phyloP scores from a whole-genome alignment of 2,329 filamentous ascomycete species.

The Scortechinia acanthostroma region DNA sequence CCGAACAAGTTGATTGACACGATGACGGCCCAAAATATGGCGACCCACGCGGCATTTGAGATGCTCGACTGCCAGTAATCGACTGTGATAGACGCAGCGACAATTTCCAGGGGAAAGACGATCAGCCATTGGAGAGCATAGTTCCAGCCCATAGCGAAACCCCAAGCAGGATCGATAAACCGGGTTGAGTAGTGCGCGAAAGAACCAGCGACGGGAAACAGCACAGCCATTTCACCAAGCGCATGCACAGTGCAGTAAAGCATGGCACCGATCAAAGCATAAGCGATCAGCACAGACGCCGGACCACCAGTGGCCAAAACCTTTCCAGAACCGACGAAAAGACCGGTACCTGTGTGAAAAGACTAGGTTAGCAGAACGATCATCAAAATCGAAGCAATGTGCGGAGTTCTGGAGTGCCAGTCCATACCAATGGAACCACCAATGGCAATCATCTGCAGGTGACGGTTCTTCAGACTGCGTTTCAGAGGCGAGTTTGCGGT shows the following conservation, averaged over 20 bases:
- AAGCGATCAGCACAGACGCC: not conserved
- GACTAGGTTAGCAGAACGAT: not conserved
- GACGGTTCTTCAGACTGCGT: not conserved
- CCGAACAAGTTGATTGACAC: conserved; percentile 13
- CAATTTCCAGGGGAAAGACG: conserved; percentile 24
- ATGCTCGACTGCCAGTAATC: conserved; percentile 8
- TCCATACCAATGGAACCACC: not conserved
- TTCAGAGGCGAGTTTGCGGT: not conserved
- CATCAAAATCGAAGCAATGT: not conserved
- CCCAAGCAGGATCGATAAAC: conserved; percentile 25
- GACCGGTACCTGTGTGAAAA: conserved; percentile 2
- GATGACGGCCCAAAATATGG: conserved; percentile 9
- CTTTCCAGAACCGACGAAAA: not conserved
- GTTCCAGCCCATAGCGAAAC: conserved; percentile 30
- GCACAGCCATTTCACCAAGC: conserved; percentile 8
- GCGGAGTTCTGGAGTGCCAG: not conserved
- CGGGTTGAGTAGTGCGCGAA: conserved; percentile 27
- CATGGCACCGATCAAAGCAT: not conserved
- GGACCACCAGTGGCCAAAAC: not conserved
- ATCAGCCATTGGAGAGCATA: conserved; percentile 24
- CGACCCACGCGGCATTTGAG: conserved; percentile 9
- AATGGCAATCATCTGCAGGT: conserved; percentile 1
- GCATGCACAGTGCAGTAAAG: not conserved
- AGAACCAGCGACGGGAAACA: conserved; percentile 23
- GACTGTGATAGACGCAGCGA: conserved; percentile 5